These are phyloP conservation scores for Persicaria tinctoria DNA, from an alignment of 148 eudicot species.

Conservation along the genomic window DNA sequence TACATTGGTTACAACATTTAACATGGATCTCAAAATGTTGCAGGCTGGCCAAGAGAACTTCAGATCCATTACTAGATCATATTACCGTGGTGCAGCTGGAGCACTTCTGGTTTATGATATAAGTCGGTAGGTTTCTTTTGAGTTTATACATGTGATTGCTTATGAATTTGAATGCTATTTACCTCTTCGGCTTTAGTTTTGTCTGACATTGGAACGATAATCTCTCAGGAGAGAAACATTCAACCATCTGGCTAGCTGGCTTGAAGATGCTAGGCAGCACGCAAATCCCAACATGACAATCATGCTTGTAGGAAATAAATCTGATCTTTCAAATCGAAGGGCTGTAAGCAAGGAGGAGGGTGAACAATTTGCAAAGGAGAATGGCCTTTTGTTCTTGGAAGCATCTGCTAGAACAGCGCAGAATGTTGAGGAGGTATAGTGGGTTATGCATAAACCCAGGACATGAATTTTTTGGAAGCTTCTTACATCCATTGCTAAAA, in stretches of 20 bases:
- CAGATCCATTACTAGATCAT: slow-evolving; percentile 67
- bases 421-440: slow-evolving; percentile 59
- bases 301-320: slow-evolving; percentile 67
- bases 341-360: slow-evolving; percentile 83
- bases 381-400: slow-evolving; percentile 66
- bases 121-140: slow-evolving; percentile 34
- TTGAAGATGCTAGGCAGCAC: slow-evolving; percentile 72
- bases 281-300: slow-evolving; percentile 69
- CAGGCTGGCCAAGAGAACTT: slow-evolving; percentile 79
- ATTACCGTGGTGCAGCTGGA: slow-evolving; percentile 70
- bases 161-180: neutral
- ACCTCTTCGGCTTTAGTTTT: neutral
- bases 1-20: neutral
- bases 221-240: slow-evolving; percentile 60
- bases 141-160: neutral
- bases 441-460: neutral
- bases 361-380: slow-evolving; percentile 71
- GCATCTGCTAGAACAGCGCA: slow-evolving; percentile 70
- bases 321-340: slow-evolving; percentile 65
- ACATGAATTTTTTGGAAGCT: neutral
- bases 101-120: slow-evolving; percentile 66
- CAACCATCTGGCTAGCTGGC: slow-evolving; percentile 69
- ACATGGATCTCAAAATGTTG: slow-evolving; percentile 7
- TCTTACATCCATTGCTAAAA: neutral
- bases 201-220: slow-evolving; percentile 3